These are phyloP conservation scores for Porphyrellus cyaneotinctus DNA, from an alignment of 768 basidiomycete genomes.

Conservation along the genomic window DNA sequence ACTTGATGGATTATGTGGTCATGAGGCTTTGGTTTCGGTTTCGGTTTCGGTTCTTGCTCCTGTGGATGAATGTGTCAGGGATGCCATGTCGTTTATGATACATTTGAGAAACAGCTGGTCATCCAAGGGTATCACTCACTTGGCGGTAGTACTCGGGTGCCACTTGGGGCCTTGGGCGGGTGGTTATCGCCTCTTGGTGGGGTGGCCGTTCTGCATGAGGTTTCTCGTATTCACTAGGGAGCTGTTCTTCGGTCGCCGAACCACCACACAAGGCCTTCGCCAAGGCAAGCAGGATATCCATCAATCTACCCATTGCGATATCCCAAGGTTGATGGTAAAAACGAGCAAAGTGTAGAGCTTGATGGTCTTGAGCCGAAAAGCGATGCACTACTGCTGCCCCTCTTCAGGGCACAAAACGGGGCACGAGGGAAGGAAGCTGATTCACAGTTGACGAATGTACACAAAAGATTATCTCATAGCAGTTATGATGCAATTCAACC, in stretches of 20 bases:
- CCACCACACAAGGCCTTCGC: constrained; percentile 24
- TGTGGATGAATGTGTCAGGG: constrained; percentile 7
- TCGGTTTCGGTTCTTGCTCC: constrained; percentile 15
- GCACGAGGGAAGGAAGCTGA: not conserved
- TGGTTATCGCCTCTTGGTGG: not conserved
- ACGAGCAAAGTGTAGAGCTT: too few species aligned
- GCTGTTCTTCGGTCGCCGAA: constrained; percentile 13
- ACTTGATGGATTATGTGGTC: constrained; percentile 18
- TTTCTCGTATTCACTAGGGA: constrained; percentile 2
- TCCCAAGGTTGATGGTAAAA: not conserved
- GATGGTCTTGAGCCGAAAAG: not conserved
- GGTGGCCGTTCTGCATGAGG: constrained; percentile 10
- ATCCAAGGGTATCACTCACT: constrained; percentile 13
- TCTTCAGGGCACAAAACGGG: too few species aligned
- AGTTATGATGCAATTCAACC: constrained; percentile 18
- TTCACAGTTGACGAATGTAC: constrained; percentile 9
- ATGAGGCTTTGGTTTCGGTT: constrained; percentile 17
- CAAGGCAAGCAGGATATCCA: constrained; percentile 26
- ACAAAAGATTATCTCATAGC: constrained; percentile 6
- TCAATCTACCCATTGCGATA: constrained; percentile 19
- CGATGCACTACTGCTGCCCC: not conserved
- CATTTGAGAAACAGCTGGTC: not conserved
- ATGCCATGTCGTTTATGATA: constrained; percentile 2
- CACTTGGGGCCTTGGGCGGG: constrained; percentile 1
- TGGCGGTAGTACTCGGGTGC: constrained; percentile 4